Base-by-base conservation (phyloP, 805 yeast genomes). In the Candida multigemmis region DNA sequence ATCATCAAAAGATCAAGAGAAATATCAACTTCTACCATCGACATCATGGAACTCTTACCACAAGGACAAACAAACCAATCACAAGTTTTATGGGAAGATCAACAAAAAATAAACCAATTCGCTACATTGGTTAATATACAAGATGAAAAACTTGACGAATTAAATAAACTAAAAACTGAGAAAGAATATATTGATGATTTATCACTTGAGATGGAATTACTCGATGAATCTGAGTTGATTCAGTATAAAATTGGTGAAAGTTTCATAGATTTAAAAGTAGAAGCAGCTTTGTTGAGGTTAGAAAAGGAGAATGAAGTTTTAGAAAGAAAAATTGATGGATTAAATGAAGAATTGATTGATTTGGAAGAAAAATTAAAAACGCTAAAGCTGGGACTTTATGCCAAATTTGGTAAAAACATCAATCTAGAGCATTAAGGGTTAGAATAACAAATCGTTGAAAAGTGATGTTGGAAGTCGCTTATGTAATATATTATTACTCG, bases 171-270 rank as follows among this genome's bases (percentile, higher is more conserved):
- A 34, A 60, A 66, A 39, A 69, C 72, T 34, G 94, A 85, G 42
- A 83, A 85, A 40, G 96, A 86, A 44, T 84, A 83, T 42, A 57
- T 89, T 16, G 95, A 85, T 40, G 97, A 89, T 46, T 76, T 85
- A 18, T 62, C 82, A 5, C 45, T 84, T 44, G 98, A 89, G 46
- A 64, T 89, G 22, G 97, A 89, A 52, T 68, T 91, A 23, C 55
- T 85, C 16, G 97, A 89, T 35, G 69, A 64, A 40, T 86, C 77
- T 29, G 86, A 78, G 22, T 55, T 65, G 31, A 56, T 79, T 6
- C 79, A 77, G 39, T 89, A 85, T 54, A 80, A 79, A 39, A 56
- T 89, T 11, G 96, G 96, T 5, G 94, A 82, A 30, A 60, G 67
- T 4, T 86, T 89, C 47, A 71, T 85, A n/a, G 71, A 67, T 37